phyloP scores from a whole-genome alignment of 2,329 filamentous ascomycete genomes.

The Byssochlamys sp. region DNA sequence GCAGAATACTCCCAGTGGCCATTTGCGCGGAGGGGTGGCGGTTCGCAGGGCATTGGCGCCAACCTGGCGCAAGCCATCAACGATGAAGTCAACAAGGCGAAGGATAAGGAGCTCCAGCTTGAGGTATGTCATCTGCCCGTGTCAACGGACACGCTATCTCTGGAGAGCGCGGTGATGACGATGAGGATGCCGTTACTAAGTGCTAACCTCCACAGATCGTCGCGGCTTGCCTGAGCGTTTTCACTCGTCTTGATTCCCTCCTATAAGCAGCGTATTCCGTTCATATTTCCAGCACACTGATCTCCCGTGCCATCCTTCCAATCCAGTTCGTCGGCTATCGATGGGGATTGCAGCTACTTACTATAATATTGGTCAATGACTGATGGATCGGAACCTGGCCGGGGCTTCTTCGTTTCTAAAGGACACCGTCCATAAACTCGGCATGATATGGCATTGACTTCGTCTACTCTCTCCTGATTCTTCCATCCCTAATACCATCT shows the following conservation, averaged over 20 bases:
- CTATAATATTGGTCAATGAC: background rate
- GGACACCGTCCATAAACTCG: background rate
- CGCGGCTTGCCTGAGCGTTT: conserved; percentile 90
- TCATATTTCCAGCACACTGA: background rate
- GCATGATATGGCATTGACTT: background rate
- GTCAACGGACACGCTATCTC: background rate
- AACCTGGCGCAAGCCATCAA: conserved; percentile 79
- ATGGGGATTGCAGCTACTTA: conserved; percentile 4
- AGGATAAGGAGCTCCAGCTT: conserved; percentile 90
- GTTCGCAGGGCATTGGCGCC: conserved; percentile 75
- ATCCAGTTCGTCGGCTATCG: conserved; percentile 2
- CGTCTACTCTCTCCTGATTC: background rate
- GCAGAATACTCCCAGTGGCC: conserved; percentile 97
- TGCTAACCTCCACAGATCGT: conserved; percentile 50
- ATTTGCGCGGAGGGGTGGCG: conserved; percentile 69
- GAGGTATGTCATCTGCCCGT: conserved; percentile 54
- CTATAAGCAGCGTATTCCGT: conserved; percentile 45
- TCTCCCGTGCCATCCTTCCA: conserved; percentile 2
- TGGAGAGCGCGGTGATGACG: background rate
- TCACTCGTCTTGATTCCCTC: conserved; percentile 91
- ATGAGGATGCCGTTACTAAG: conserved; percentile 1
- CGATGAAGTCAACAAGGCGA: conserved; percentile 76
- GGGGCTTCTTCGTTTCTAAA: background rate
- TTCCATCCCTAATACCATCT: background rate
- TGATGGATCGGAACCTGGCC: background rate